Conservation (phyloP, 805 yeast species). For the Jamesozyma lodderae region DNA sequence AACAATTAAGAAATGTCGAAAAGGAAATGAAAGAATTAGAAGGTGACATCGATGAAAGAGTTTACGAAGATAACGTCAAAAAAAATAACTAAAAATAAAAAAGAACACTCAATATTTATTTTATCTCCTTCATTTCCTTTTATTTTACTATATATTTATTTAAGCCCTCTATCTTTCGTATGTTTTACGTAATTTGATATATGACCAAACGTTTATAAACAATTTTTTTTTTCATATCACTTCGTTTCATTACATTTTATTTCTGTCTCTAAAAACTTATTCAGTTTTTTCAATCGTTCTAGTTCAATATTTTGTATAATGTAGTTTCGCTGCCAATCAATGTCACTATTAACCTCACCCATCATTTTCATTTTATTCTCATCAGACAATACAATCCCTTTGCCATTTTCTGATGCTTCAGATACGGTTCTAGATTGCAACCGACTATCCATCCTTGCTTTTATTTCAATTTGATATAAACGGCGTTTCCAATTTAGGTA, state of each 20-base stretch:
- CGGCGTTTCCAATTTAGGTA: no score
- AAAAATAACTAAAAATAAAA: not conserved
- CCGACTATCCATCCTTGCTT: conserved; percentile 1
- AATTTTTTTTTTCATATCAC: not conserved
- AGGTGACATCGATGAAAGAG: conserved; percentile 68
- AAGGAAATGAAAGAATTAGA: conserved; percentile 70
- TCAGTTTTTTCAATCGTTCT: conserved; percentile 13
- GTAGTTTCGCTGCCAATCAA: conserved; percentile 17
- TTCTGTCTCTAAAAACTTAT: conserved; percentile 21
- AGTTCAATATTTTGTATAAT: conserved; percentile 16
- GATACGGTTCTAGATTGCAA: not conserved
- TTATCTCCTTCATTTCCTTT: not conserved
- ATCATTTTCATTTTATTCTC: no score
- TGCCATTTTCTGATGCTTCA: not conserved
- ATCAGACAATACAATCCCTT: no score
- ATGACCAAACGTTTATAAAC: not conserved
- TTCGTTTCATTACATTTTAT: not conserved
- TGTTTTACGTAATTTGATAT: not conserved
- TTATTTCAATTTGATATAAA: no score
- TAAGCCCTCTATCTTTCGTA: not conserved
- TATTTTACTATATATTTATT: not conserved
- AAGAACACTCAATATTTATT: not conserved
- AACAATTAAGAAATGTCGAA: conserved; percentile 70
- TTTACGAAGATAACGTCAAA: conserved; percentile 35
- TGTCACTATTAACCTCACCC: no score